phyloP scores from a whole-genome alignment of 1,284 basidiomycete species.

The Phlebopus sp. region DNA sequence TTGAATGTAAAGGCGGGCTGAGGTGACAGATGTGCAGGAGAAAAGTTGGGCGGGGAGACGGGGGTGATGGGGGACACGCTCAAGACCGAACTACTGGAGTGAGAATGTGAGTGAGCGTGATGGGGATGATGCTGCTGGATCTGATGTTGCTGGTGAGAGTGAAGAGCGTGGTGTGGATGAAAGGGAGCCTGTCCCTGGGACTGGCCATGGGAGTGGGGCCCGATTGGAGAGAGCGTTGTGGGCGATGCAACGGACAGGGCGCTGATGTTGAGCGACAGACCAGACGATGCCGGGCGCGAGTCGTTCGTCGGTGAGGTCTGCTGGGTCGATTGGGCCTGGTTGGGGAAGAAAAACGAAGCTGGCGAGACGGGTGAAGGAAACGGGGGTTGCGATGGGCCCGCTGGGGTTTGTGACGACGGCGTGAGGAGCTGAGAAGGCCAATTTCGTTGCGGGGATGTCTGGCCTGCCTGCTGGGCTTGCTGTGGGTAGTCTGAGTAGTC shows the following conservation, averaged over 20 bases:
- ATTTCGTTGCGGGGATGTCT: slow-evolving; percentile 11
- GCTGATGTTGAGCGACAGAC: slow-evolving; percentile 65
- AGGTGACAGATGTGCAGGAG: slow-evolving; percentile 15
- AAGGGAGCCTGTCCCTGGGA: slow-evolving; percentile 9
- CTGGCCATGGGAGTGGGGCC: slow-evolving; percentile 31
- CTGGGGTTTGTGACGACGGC: neutral
- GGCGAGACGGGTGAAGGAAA: slow-evolving; percentile 26
- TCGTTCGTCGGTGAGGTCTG: slow-evolving; percentile 21
- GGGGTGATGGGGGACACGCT: slow-evolving; percentile 30
- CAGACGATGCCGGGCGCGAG: slow-evolving; percentile 22
- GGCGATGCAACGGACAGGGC: slow-evolving; percentile 62
- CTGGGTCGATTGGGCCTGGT: slow-evolving; percentile 24
- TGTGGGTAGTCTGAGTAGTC: slow-evolving; percentile 17
- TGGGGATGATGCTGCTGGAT: slow-evolving; percentile 19
- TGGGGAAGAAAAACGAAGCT: slow-evolving; percentile 20
- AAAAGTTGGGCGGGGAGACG: slow-evolving; percentile 24
- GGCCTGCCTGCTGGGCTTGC: neutral
- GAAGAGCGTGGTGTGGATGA: slow-evolving; percentile 14
- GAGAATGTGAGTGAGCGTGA: slow-evolving; percentile 19
- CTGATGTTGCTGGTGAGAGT: slow-evolving; percentile 20
- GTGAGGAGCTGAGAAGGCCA: slow-evolving; percentile 17
- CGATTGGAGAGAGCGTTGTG: slow-evolving; percentile 58
- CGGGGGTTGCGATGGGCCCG: slow-evolving; percentile 5
- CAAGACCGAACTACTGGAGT: slow-evolving; percentile 11
- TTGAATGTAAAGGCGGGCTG: slow-evolving; percentile 24